Conservation (phyloP, 768 basidiomycete genomes). For the Coprinopsis cinerea region DNA sequence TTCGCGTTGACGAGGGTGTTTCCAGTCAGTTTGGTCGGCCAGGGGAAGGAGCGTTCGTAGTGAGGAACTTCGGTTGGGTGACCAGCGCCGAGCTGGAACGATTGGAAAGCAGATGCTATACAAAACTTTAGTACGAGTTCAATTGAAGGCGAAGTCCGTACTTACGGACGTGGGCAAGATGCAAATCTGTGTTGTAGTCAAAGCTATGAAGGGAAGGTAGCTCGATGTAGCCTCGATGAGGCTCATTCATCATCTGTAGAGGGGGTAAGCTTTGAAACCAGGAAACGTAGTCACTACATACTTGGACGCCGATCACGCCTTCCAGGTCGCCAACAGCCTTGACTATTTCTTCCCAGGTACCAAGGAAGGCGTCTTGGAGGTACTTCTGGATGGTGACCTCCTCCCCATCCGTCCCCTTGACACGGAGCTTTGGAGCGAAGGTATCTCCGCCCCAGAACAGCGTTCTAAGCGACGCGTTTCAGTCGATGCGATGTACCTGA, state of each 20-base stretch:
- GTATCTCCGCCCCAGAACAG: constrained; percentile 91
- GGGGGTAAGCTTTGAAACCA: not conserved
- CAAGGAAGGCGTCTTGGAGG: constrained; percentile 76
- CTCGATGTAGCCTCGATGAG: constrained; percentile 88
- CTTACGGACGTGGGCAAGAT: constrained; percentile 73
- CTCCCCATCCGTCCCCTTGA: constrained; percentile 40
- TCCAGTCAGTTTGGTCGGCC: constrained; percentile 69
- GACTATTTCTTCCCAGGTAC: constrained; percentile 67
- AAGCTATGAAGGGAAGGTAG: constrained; percentile 77
- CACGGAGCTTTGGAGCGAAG: constrained; percentile 71
- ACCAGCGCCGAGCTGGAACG: constrained; percentile 90
- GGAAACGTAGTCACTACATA: constrained; percentile 24
- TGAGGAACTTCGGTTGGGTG: constrained; percentile 71
- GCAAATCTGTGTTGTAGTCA: constrained; percentile 94
- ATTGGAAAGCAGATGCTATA: constrained; percentile 79
- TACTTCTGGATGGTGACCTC: constrained; percentile 70
- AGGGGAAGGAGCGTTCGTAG: constrained; percentile 84
- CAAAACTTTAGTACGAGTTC: not conserved
- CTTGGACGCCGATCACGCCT: constrained; percentile 87
- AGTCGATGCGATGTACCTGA: constrained; percentile 2
- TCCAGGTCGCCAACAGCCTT: constrained; percentile 66
- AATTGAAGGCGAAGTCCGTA: constrained; percentile 14
- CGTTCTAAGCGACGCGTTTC: constrained; percentile 57
- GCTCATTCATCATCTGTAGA: constrained; percentile 85
- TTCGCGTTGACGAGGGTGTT: constrained; percentile 54